These are phyloP conservation scores for Anethum foeniculum DNA, from an alignment of 140 eudicot genomes.

Conservation along the genomic window DNA sequence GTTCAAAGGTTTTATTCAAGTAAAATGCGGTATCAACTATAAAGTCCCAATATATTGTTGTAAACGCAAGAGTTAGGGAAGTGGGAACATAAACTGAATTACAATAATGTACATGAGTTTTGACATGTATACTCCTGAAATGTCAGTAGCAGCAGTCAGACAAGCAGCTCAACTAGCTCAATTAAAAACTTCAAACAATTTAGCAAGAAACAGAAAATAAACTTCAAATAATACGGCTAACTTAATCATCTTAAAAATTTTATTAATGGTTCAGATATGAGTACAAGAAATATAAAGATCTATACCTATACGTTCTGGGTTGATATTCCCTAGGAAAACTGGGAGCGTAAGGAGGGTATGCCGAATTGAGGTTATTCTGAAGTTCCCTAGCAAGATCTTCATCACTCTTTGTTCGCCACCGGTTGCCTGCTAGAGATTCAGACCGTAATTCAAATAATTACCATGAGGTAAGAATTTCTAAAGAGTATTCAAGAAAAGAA, in stretches of 20 bases:
- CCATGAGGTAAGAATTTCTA: neutral
- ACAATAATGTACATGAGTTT: neutral
- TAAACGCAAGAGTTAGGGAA: neutral
- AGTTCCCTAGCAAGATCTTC: slow-evolving; percentile 53
- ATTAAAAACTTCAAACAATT: slow-evolving; percentile 1
- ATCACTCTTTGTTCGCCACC: slow-evolving; percentile 49
- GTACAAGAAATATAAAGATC: neutral
- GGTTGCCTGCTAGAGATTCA: slow-evolving; percentile 34
- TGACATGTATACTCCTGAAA: neutral
- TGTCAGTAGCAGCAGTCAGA: neutral
- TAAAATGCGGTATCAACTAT: neutral
- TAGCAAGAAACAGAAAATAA: neutral
- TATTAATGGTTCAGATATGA: neutral
- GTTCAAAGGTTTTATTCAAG: neutral
- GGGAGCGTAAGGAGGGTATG: slow-evolving; percentile 58
- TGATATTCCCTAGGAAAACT: slow-evolving; percentile 41
- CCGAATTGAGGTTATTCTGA: slow-evolving; percentile 40
- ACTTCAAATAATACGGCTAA: neutral
- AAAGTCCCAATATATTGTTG: neutral
- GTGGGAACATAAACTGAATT: neutral
- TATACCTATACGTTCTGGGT: slow-evolving; percentile 51
- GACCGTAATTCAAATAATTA: neutral
- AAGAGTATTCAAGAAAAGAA: neutral
- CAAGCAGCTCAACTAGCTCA: neutral
- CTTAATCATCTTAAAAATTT: neutral